Evolutionary conservation across 2,329 filamentous ascomycete species (phyloP).

Genomic region (Claviceps cyperi): DNA sequence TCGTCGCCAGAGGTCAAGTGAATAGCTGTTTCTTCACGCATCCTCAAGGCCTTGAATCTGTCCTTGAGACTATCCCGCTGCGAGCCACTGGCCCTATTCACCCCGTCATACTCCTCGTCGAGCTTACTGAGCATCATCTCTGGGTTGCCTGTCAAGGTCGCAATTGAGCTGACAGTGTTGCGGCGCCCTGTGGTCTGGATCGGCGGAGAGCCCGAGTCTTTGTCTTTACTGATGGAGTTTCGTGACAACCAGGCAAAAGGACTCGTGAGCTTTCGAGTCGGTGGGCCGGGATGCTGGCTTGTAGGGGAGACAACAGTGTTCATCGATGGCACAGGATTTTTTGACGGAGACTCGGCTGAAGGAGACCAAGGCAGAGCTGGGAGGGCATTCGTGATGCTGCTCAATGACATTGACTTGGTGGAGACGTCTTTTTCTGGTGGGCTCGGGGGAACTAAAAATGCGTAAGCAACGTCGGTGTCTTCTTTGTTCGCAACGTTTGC

Average conservation of each 20-base stretch:
- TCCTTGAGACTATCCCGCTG: constrained; percentile 55
- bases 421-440: constrained; percentile 24
- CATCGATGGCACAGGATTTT: constrained; percentile 25
- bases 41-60: constrained; percentile 61
- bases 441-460: constrained; percentile 16
- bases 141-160: constrained; percentile 65
- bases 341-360: constrained; percentile 33
- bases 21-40: constrained; percentile 57
- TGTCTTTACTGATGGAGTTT: constrained; percentile 44
- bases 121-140: constrained; percentile 65
- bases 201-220: constrained; percentile 42
- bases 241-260: constrained; percentile 79
- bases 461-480: constrained; percentile 9
- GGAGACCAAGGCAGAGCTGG: constrained; percentile 62
- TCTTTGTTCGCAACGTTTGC: neutral
- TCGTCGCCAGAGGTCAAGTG: constrained; percentile 37
- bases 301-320: constrained; percentile 17
- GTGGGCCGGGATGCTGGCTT: constrained; percentile 18
- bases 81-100: constrained; percentile 28
- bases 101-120: constrained; percentile 52
- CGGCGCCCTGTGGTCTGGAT: constrained; percentile 32
- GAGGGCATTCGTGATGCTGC: constrained; percentile 58
- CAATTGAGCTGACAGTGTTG: constrained; percentile 68
- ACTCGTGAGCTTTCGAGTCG: constrained; percentile 62
- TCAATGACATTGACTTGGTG: constrained; percentile 45